Percentiles rank a stretch among this genome's conserved stretches.
These are phyloP conservation scores for Phytophthora podocarpi DNA, from an alignment of 352 stramenopile species.

Conservation along the genomic window DNA sequence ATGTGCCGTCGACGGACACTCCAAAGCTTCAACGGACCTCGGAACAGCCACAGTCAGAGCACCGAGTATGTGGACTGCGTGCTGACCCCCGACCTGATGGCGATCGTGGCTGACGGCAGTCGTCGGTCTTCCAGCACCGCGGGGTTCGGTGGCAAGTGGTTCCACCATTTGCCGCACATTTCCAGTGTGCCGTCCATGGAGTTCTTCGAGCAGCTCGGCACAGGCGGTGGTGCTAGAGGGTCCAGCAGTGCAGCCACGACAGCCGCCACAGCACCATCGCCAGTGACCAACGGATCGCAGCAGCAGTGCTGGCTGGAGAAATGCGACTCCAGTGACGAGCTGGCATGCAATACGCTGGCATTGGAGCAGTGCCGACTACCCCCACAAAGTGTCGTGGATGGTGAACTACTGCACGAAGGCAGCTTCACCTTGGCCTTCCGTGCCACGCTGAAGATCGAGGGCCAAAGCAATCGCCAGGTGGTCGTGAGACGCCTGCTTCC, in stretches of 20 bases:
- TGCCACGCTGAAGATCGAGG: conserved; percentile 33
- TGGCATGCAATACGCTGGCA: conserved; percentile 10
- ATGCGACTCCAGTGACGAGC: conserved; percentile 25
- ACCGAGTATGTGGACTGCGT: conserved; percentile 42
- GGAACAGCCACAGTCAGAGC: conserved; percentile 27
- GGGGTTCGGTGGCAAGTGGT: conserved; percentile 27
- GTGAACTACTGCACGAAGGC: conserved; percentile 37
- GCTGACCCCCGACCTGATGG: conserved; percentile 36
- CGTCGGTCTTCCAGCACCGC: conserved; percentile 10
- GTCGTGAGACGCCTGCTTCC: conserved; percentile 30
- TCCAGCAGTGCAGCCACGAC: conserved; percentile 28
- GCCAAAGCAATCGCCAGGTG: conserved; percentile 27
- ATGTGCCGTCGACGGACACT: conserved; percentile 13
- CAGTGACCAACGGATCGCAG: conserved; percentile 6
- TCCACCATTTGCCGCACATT: conserved; percentile 35
- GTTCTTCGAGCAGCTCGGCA: conserved; percentile 27
- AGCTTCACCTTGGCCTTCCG: conserved; percentile 36
- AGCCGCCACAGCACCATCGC: conserved; percentile 12
- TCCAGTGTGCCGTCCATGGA: conserved; percentile 40
- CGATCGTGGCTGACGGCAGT: conserved; percentile 31
- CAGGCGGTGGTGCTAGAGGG: neutral
- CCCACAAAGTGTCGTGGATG: conserved; percentile 27
- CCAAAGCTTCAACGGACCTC: conserved; percentile 14
- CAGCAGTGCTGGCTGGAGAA: conserved; percentile 19
- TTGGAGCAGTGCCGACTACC: conserved; percentile 38